Base-by-base conservation (phyloP, 148 eudicot species). In the Rhododendron molle region DNA sequence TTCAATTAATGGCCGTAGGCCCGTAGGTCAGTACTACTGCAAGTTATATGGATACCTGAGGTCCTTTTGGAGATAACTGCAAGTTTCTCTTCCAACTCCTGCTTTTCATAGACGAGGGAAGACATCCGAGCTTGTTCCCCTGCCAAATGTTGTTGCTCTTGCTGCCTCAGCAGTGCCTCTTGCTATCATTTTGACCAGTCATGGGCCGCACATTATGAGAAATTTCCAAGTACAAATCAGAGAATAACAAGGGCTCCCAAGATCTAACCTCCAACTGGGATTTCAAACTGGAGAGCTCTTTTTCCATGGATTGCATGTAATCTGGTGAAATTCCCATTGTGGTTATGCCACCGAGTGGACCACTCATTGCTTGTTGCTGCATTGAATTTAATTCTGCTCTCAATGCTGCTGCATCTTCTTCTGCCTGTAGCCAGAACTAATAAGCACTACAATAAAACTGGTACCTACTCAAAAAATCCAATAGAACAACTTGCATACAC, bases 401-500 rank as follows among this genome's bases (percentile, higher is more conserved):
- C 73, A 97, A 69, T 50, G 98, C 90, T 83, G 98, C 98, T 62
- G 99, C 96, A 89, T 97, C 99, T 90, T 95, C 98, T 89, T 97
- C 98, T 76, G 99, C 99, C 99, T 97, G 91, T 88, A 47, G 50
- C 62, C 89, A 86, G 69, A 86, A 86, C 34, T 74, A 82, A 76
- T 87, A 46, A 87, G 88, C 80, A 81, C 65, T 34, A 87, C 38
- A 83, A 44, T n/a, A 47, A 81, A 18, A 82, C 26, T 76, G 34
- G 38, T 46, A 15, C 18, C 56, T 46, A 28, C 23, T n/a, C 36
- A 36, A 43, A 52, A 12, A 28, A 32, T 28, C 54, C 23, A 43
- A 78, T 34, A 46, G 26, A 21, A 23, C 5, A 23, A 80, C 62
- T 80, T 82, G 79, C 95, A 87, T 90, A 97, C 99, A 84, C 98